Base-by-base conservation (phyloP, 495 filamentous ascomycete genomes). In the Hyaloscypha hepaticicola region DNA sequence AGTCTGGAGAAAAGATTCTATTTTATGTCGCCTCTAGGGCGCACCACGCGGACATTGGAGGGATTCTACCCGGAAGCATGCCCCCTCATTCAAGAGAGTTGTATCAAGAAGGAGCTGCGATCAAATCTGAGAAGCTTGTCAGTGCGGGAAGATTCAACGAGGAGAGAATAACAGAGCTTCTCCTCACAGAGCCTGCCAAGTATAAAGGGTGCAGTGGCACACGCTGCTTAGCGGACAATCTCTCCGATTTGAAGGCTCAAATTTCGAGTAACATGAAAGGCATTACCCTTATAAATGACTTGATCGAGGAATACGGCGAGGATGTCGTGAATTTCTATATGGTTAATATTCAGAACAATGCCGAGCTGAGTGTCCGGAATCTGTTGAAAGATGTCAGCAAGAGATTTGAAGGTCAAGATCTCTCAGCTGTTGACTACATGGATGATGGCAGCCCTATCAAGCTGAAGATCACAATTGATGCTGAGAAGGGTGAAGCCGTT, bases 1-100 rank as follows among this genome's bases (percentile, higher is more conserved):
- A 77, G 22, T 84, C 82, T 31, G 91, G 90, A 16, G 88, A 90
- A 52, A 86, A 91, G 31, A 98, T 99, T 61, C 84, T 98, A 66
- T 99, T 99, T 77, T 99, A 97, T 72, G 95, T 97, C 5, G 95
- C 95, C 3, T 96, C 92, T 29, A 85, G 95, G 31, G 95, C 95
- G 0, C 95, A 99, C 72, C 95, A 99, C 66, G 95, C 95, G 2
- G 95, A 99, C 74, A 98, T 99, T 68, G 95, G 95, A 16, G 95
- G 95, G 29, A 97, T 97, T 60, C 84, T 96, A 5, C 94, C 95
- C 0, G 95, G 95, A 9, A 96, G 91, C 41, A 99, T 99, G 95
- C 95, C 95, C 1, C 95, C 95, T 1, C 90, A 96, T 66, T 97
- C 93, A 3, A 86, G 89, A 5, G 95, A 97, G 70, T 83, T 99